Percentiles rank a stretch among this genome's conserved stretches.
phyloP scores from a whole-genome alignment of 2,329 filamentous ascomycete species.

The Epichloe sp. region DNA sequence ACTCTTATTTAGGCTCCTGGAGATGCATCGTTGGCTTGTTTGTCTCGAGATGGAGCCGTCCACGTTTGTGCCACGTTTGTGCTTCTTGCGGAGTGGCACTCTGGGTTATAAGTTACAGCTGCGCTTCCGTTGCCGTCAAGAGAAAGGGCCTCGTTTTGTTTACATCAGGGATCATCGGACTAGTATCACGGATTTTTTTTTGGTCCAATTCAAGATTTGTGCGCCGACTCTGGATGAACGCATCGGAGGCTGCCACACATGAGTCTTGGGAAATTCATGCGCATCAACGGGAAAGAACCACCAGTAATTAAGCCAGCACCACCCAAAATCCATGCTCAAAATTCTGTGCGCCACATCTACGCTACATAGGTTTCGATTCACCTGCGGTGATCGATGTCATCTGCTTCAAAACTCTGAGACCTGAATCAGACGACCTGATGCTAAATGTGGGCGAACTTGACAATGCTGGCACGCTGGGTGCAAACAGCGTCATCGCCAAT shows the following conservation, averaged over 20 bases:
- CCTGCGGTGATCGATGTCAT: constrained; percentile 10
- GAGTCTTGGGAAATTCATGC: background rate
- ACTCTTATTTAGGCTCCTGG: too few relatives aligned
- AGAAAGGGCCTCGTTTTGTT: background rate
- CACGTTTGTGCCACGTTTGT: too few relatives aligned
- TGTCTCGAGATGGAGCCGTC: background rate
- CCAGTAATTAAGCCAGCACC: background rate
- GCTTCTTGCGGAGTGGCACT: background rate
- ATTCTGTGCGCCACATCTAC: background rate
- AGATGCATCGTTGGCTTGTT: background rate
- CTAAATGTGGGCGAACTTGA: background rate
- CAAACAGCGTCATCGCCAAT: background rate
- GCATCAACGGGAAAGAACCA: background rate
- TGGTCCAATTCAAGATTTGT: too few relatives aligned
- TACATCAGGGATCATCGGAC: background rate
- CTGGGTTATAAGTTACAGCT: background rate
- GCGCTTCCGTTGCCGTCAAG: background rate
- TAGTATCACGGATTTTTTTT: background rate
- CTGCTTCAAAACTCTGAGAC: background rate
- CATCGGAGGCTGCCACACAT: background rate
- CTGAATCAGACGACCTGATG: background rate
- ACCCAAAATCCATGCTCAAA: background rate
- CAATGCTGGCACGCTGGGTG: background rate
- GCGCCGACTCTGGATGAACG: background rate
- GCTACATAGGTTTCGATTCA: constrained; percentile 5